A percentile compares a stretch with the other conserved stretches of the same genome.
These are phyloP conservation scores for Moniliophthora roreri DNA, from an alignment of 1,284 basidiomycete species.

Conservation along the genomic window DNA sequence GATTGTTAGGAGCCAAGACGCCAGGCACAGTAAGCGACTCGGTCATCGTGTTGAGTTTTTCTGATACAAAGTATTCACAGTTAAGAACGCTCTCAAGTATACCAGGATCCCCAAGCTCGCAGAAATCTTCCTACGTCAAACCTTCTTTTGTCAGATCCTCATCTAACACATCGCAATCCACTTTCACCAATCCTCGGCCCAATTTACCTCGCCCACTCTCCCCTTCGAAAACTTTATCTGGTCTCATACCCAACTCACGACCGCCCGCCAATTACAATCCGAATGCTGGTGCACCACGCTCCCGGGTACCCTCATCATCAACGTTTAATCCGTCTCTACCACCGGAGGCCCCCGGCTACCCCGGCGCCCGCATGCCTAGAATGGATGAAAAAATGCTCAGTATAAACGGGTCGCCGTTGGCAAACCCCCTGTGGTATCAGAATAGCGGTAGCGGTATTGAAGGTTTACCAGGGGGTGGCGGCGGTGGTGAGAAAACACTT, in stretches of 20 bases:
- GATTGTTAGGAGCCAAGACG: constrained; percentile 40
- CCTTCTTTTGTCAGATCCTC: constrained; percentile 26
- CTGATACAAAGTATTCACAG: constrained; percentile 22
- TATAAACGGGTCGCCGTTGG: constrained; percentile 73
- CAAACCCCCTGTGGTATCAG: constrained; percentile 60
- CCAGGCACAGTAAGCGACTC: constrained; percentile 44
- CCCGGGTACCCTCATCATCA: constrained; percentile 62
- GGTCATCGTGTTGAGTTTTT: constrained; percentile 1
- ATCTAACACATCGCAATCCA: constrained; percentile 37
- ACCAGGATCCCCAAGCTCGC: constrained; percentile 53
- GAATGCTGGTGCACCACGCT: constrained; percentile 13
- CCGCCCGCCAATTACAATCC: constrained; percentile 5
- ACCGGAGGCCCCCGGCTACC: constrained; percentile 61
- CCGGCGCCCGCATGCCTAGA: constrained; percentile 51
- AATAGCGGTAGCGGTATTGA: not conserved
- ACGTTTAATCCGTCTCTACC: constrained; percentile 68
- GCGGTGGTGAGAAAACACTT: constrained; percentile 20
- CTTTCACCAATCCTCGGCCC: constrained; percentile 38
- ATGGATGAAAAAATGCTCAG: constrained; percentile 73
- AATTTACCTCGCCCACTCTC: constrained; percentile 48
- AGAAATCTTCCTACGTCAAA: constrained; percentile 46
- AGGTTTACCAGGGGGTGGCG: not conserved
- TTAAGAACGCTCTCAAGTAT: constrained; percentile 34
- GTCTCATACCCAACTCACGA: constrained; percentile 4
- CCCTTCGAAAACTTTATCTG: constrained; percentile 12